Evolutionary conservation across 495 filamentous ascomycete species (phyloP), one percentile per base, ranked within the genome.

Genomic region (Halenospora varia): DNA sequence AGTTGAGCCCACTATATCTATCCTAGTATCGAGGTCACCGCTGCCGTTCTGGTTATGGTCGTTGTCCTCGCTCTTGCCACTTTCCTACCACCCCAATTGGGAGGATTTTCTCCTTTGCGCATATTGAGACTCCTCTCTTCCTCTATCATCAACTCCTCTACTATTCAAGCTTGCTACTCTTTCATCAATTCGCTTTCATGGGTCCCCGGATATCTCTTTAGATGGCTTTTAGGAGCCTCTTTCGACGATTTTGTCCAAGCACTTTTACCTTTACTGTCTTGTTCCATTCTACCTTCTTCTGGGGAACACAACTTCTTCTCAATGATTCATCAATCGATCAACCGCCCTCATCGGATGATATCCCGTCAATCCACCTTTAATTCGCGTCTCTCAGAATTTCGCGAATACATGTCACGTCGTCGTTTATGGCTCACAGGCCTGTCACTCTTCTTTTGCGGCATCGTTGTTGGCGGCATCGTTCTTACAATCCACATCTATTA

Each of bases 241-340:
- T 45, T 29, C 48, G 56, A 29, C 24, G 24, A 23, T 54, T 23
- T 42, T 45, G 19, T 40, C 39, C 53, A 41, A 48, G 56, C 40
- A 26, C 46, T 29, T 50, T 48, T 0, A 56, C 56, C 11, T 35
- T 53, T 18, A 9, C 53, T 18, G 23, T 48, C 19, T 48, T 47
- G 29, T 18, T 49, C 25, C 39, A 40, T 10, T 20, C 29, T 4
- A 4, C 15, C 18, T 17, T 48, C 53, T 8, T 53, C 23, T 42
- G 35, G 18, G 3, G 19, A 25, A 24, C 51, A 25, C 35, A 55
- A 23, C n/a, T 13, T 23, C 45, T n/a, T 22, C 9, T 19, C 55
- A 60, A 61, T 61, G 58, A 53, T 23, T 50, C 51, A 8, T n/a
- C 57, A 59, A 35, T 24, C 56, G 52, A 50, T 20, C 46, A 22